These are phyloP conservation scores for Conticribra guillardii DNA, from an alignment of 108 stramenopile genomes.

Conservation along the genomic window DNA sequence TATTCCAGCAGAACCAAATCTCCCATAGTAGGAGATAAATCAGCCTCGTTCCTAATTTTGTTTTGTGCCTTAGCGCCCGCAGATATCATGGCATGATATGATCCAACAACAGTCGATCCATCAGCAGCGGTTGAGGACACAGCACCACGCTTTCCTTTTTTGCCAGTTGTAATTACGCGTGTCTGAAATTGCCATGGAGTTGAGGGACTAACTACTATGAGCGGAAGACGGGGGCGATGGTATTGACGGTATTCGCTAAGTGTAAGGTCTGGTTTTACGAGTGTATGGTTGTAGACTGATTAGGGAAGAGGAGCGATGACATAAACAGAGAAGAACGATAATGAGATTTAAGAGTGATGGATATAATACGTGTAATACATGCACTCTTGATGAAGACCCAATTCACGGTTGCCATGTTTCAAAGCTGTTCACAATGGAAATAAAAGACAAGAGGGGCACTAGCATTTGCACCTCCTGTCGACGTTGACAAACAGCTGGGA, in stretches of 20 bases:
- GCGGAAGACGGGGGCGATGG: conserved; percentile 82
- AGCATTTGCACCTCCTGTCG: too few species aligned
- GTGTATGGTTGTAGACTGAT: conserved; percentile 66
- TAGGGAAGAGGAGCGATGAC: not conserved
- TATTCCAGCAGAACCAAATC: conserved; percentile 83
- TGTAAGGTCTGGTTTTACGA: conserved; percentile 68
- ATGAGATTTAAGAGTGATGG: not conserved
- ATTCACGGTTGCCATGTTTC: too few species aligned
- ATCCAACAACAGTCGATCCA: conserved; percentile 58
- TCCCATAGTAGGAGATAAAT: conserved; percentile 77
- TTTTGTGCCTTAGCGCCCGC: conserved; percentile 72
- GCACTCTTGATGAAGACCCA: too few species aligned
- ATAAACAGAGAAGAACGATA: not conserved
- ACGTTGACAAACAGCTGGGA: too few species aligned
- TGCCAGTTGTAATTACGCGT: conserved; percentile 45
- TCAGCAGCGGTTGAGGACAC: conserved; percentile 38
- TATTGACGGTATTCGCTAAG: conserved; percentile 73
- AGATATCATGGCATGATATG: conserved; percentile 77
- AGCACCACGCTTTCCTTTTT: conserved; percentile 23
- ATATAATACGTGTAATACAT: not conserved
- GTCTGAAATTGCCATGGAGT: conserved; percentile 87
- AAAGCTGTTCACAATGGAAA: too few species aligned
- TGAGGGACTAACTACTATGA: conserved; percentile 58
- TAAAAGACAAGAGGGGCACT: too few species aligned
- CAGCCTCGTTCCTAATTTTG: conserved; percentile 81